Evolutionary conservation across 108 stramenopile species (phyloP).

Genomic region (Aurantiochytrium sp.): DNA sequence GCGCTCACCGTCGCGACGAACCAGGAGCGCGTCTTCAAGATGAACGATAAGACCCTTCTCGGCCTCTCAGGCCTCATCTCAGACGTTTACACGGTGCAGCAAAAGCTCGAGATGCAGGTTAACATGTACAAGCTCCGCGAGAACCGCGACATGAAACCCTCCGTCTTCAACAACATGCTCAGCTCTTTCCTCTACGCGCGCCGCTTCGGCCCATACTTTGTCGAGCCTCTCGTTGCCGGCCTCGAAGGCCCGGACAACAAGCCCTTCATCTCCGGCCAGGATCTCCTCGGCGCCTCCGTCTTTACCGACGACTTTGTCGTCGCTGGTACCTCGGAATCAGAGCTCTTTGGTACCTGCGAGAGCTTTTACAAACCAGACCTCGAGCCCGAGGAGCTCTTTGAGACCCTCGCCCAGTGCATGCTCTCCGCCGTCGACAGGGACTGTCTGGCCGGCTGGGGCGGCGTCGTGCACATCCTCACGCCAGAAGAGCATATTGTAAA

Average conservation of each 20-base stretch:
- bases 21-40: conserved; percentile 88
- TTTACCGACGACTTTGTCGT: conserved; percentile 91
- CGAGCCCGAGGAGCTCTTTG: conserved; percentile 91
- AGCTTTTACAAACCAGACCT: conserved; percentile 86
- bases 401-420: conserved; percentile 90
- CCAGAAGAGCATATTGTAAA: conserved; percentile 72
- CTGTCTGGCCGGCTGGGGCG: conserved; percentile 97
- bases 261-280: conserved; percentile 91
- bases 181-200: conserved; percentile 80
- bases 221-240: conserved; percentile 93
- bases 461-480: conserved; percentile 94
- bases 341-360: conserved; percentile 98
- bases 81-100: conserved; percentile 88
- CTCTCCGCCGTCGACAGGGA: conserved; percentile 92
- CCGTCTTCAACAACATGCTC: conserved; percentile 81
- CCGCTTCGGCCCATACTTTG: conserved; percentile 93
- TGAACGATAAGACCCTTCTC: conserved; percentile 82
- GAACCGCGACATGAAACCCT: conserved; percentile 89
- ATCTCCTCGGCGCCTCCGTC: conserved; percentile 89
- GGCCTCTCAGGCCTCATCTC: conserved; percentile 91
- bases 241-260: conserved; percentile 66
- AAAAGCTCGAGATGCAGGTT: conserved; percentile 74
- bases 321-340: conserved; percentile 88
- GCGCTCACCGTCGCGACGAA: conserved; percentile 85
- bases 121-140: conserved; percentile 89